These are phyloP conservation scores for Dothistroma pini DNA, from an alignment of 2,329 filamentous ascomycete genomes.

Conservation along the genomic window DNA sequence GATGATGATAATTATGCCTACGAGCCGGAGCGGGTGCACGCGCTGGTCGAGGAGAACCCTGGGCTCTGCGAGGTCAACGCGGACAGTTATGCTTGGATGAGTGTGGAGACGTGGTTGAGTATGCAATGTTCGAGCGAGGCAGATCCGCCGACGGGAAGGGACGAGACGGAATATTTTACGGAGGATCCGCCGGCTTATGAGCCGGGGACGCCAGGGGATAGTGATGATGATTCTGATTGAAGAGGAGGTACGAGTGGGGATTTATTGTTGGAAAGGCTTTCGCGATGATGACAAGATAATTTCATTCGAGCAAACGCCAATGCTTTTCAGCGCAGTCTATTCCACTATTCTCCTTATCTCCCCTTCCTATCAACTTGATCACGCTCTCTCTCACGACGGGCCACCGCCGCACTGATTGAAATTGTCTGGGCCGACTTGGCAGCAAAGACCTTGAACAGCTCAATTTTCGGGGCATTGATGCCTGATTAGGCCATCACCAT, in stretches of 20 bases:
- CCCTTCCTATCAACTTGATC: too few species aligned
- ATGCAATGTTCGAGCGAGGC: not conserved
- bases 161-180: not conserved
- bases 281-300: too few species aligned
- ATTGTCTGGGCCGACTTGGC: not conserved
- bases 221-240: not conserved
- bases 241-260: too few species aligned
- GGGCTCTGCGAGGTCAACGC: slow-evolving; percentile 15
- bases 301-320: too few species aligned
- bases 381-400: not conserved
- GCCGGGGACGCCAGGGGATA: not conserved
- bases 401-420: not conserved
- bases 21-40: slow-evolving; percentile 14
- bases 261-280: not conserved
- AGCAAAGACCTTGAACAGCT: not conserved
- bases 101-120: slow-evolving; percentile 8
- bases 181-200: slow-evolving; percentile 2
- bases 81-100: slow-evolving; percentile 24
- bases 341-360: too few species aligned
- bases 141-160: not conserved
- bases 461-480: not conserved
- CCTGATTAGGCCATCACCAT: not conserved
- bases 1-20: slow-evolving; percentile 13
- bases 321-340: too few species aligned
- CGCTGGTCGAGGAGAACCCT: slow-evolving; percentile 18